Base-by-base conservation (phyloP, 768 basidiomycete genomes). In the Agaricus bisporus region DNA sequence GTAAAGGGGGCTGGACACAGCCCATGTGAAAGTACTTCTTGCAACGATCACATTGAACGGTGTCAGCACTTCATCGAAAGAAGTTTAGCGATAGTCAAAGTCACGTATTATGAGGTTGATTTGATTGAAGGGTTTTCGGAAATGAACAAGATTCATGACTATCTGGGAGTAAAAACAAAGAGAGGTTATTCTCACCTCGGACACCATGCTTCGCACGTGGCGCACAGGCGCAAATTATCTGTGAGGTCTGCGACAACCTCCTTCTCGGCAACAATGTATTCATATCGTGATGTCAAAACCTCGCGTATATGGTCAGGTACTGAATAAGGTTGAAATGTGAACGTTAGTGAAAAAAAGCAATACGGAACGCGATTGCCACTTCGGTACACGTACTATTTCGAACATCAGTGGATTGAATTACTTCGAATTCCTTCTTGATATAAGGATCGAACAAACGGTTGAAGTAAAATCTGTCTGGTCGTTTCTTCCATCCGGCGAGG, bases 401-500 rank as follows among this genome's bases (percentile, higher is more conserved):
- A 57, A 97, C 86, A 62, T 86, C 89, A 38, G 80, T 80, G 28
- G 91, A 81, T 56, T 88, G 85, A 49, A 99, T 86, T 61, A 98
- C 88, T 67, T 98, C 97, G 68, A 95, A 98, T 71, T 98, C 95
- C 68, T 91, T 90, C 75, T 95, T 94, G 71, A 98, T 91, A 70
- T 95, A 98, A 49, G 94, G 93, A 73, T 98, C 95, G 66, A 95
- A 99, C 26, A 98, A 78, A 63, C 89, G 85, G 62, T 85, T 85
- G 77, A 94, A 99, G 76, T 95, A 97, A 77, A 99, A 99, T 59
- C 91, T 82, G 70, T 99, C 95, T 1, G 90, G 87, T 41, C 85
- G 80, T 68, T 90, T 91, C 75, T 94, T 98, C 92, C 92, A 98
- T 5, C 85, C 86, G 64, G 89, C 82, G 36, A 97, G 74, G 73